Evolutionary conservation across 768 basidiomycete genomes (phyloP), one percentile per base, ranked within the genome.

Genomic region (Asterophora lycoperdoides): DNA sequence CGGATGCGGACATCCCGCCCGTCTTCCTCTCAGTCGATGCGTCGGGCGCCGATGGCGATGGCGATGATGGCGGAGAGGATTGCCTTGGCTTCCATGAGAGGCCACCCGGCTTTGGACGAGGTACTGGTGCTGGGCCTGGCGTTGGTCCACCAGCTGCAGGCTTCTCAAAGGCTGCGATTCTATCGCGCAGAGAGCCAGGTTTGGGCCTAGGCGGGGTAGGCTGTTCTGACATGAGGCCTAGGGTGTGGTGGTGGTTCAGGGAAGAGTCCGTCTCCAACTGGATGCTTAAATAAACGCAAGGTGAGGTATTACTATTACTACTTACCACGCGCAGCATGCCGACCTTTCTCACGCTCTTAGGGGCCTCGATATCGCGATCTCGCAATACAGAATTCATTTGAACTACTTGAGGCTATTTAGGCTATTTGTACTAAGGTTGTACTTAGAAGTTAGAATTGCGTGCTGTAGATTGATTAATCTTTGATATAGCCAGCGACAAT

Each of bases 121-220:
- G 73, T 4, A 70, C 70, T 26, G 81, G 71, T 13, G 66, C 67
- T 40, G 73, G 66, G 11, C 63, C 64, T 13, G 68, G 35, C 37
- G 63, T 49, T 35, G 55, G 13, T 8, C 73, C 47, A 13, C 73
- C 47, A 13, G 68, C 61, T 46, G 75, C 68, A 40, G 79, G 77
- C 61, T 83, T 81, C 76, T 93, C 89, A 64, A 93, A 92, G 10
- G 87, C 89, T 11, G 89, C 89, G 67, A 93, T 93, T 61, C 89
- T 81, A 71, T 93, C 90, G 61, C 86, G 83, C 64, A 93, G 71
- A 7, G 90, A 92, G 34, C 87, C 86, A 10, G 76, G 75, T 62
- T 88, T 89, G 34, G 79, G 79, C 57, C 77, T 84, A 29, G 81
- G 73, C 3, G 81, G 75, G 8, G 78, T 64, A 11, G 75, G 52